Conservation (phyloP, 164 flowering plant genomes). For the Hamamelis virginiana region DNA sequence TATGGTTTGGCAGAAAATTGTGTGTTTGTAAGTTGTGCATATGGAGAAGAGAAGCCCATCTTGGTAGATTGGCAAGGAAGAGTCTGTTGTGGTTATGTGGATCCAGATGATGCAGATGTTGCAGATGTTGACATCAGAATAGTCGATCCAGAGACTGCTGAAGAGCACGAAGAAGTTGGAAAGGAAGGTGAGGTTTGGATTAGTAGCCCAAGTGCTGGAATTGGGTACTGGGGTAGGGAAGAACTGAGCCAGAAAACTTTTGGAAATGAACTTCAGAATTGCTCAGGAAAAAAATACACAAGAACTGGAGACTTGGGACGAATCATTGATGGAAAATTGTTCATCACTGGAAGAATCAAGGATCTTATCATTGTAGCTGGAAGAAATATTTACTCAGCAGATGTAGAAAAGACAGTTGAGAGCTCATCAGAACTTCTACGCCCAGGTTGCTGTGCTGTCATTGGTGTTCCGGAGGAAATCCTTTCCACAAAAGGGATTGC, state of each 20-base stretch:
- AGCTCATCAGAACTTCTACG: constrained; percentile 57
- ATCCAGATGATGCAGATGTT: constrained; percentile 44
- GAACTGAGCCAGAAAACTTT: constrained; percentile 61
- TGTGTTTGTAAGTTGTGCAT: constrained; percentile 79
- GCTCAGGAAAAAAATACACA: constrained; percentile 48
- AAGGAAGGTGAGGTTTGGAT: constrained; percentile 89
- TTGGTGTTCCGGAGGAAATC: constrained; percentile 75
- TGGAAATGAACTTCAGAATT: constrained; percentile 37
- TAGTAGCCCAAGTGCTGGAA: constrained; percentile 78
- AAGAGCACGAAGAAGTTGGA: constrained; percentile 51
- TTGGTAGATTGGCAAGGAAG: constrained; percentile 80
- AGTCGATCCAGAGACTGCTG: constrained; percentile 63
- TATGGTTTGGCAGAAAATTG: constrained; percentile 87
- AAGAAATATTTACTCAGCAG: constrained; percentile 73
- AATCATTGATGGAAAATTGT: constrained; percentile 53
- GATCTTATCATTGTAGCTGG: constrained; percentile 83
- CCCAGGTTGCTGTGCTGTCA: constrained; percentile 84
- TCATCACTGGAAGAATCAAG: constrained; percentile 85
- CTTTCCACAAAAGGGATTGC: constrained; percentile 57
- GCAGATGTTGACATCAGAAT: constrained; percentile 63
- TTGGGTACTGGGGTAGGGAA: constrained; percentile 78
- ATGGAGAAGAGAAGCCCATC: constrained; percentile 64
- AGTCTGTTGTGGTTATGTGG: constrained; percentile 71
- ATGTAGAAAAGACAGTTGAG: constrained; percentile 81
- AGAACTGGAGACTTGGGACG: constrained; percentile 80